Conservation (phyloP, 306 rosid species). For the Alnus glutinosa region DNA sequence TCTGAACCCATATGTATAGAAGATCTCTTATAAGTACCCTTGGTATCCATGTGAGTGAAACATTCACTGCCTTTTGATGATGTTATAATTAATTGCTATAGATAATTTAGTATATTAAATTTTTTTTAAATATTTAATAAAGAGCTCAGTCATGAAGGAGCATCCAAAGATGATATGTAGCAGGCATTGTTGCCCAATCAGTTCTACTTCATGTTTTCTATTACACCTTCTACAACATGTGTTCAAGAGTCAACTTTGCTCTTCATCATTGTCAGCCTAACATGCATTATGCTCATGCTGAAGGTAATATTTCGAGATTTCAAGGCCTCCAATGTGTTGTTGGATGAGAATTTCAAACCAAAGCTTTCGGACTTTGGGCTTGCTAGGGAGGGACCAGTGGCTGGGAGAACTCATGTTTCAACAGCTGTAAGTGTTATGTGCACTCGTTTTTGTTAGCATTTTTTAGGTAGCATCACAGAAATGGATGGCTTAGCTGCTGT, state of each 20-base stretch:
- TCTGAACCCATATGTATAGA: background rate
- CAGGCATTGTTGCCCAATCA: background rate
- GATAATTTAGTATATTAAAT: background rate
- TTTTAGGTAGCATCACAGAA: conserved; percentile 3
- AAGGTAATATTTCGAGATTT: conserved; percentile 83
- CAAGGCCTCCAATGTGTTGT: conserved; percentile 66
- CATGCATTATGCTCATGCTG: conserved; percentile 13
- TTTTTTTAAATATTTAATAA: too few species aligned
- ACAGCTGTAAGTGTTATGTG: conserved; percentile 69
- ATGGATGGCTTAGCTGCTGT: too few species aligned
- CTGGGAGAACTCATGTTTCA: conserved; percentile 80
- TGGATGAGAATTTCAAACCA: conserved; percentile 69
- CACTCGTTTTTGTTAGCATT: conserved; percentile 8
- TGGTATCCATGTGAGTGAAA: background rate
- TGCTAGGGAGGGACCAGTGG: conserved; percentile 81
- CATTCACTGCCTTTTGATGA: background rate
- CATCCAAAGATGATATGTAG: background rate
- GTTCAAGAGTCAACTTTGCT: background rate
- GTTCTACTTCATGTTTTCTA: background rate
- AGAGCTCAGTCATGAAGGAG: too few species aligned
- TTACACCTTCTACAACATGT: background rate
- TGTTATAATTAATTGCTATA: too few species aligned
- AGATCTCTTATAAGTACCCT: background rate
- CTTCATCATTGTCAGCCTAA: conserved; percentile 2
- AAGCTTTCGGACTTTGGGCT: conserved; percentile 93